A percentile compares a stretch with the other conserved stretches of the same genome.
These are phyloP conservation scores for Cucurbitaria berberidis DNA, from an alignment of 2,329 filamentous ascomycete genomes.

Conservation along the genomic window DNA sequence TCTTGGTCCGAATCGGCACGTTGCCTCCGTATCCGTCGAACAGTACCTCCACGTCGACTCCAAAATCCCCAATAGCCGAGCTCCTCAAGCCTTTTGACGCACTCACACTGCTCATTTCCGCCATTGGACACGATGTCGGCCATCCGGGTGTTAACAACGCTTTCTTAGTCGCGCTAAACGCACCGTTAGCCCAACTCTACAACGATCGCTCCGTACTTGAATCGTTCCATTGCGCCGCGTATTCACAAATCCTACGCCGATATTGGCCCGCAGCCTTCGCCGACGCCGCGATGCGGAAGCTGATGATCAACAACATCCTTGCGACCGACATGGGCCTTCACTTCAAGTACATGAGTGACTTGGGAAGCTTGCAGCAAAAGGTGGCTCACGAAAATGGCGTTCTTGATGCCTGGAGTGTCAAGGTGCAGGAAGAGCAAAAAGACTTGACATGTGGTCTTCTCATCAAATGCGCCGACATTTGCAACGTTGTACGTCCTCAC, in stretches of 20 bases:
- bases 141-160: slow-evolving; percentile 98
- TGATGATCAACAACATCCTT: slow-evolving; percentile 97
- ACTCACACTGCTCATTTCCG: slow-evolving; percentile 86
- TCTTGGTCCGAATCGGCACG: slow-evolving; percentile 79
- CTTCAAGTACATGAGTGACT: slow-evolving; percentile 92
- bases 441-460: slow-evolving; percentile 85
- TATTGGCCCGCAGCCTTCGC: slow-evolving; percentile 88
- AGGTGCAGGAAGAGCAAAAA: slow-evolving; percentile 76
- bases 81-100: slow-evolving; percentile 87
- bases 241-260: slow-evolving; percentile 90
- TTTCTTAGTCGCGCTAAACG: slow-evolving; percentile 89
- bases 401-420: slow-evolving; percentile 76
- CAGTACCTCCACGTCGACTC: slow-evolving; percentile 33
- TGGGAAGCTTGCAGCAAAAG: slow-evolving; percentile 81
- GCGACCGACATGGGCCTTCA: slow-evolving; percentile 98
- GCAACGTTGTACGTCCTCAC: slow-evolving; percentile 86
- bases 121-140: slow-evolving; percentile 97
- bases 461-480: slow-evolving; percentile 98
- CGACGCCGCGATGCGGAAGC: slow-evolving; percentile 77
- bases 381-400: slow-evolving; percentile 68
- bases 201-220: slow-evolving; percentile 97
- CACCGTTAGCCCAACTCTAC: slow-evolving; percentile 91
- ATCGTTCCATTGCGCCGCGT: slow-evolving; percentile 96
- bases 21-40: slow-evolving; percentile 69
- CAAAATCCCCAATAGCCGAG: slow-evolving; percentile 70